These are phyloP conservation scores for Skeletonema marinoi DNA, from an alignment of 108 stramenopile species.

Conservation along the genomic window DNA sequence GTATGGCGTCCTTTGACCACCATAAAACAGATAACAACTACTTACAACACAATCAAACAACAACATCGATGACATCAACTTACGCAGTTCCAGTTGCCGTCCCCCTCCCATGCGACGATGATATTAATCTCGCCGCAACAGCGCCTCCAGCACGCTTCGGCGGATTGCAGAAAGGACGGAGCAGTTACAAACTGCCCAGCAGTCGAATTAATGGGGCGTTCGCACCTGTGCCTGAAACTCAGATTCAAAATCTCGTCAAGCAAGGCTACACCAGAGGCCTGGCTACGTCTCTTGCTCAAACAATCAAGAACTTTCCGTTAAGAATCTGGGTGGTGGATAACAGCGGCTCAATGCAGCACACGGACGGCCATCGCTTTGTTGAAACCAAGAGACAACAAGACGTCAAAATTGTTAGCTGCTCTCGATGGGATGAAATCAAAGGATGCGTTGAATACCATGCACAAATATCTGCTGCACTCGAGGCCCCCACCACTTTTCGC, in stretches of 20 bases:
- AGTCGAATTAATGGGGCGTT: constrained; percentile 13
- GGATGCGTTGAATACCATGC: constrained; percentile 72
- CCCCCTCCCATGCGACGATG: neutral
- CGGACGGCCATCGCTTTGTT: constrained; percentile 83
- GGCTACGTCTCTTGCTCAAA: constrained; percentile 59
- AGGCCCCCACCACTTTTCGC: constrained; percentile 73
- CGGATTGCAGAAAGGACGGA: neutral
- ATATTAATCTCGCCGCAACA: neutral
- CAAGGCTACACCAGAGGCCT: constrained; percentile 80
- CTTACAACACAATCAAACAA: neutral
- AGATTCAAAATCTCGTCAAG: constrained; percentile 36
- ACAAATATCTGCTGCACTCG: constrained; percentile 58
- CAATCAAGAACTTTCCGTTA: constrained; percentile 47
- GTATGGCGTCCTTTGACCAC: neutral
- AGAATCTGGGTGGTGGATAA: constrained; percentile 83
- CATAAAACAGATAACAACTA: neutral
- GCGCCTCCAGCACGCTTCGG: constrained; percentile 14
- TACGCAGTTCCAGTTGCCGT: constrained; percentile 1
- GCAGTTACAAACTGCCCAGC: constrained; percentile 41
- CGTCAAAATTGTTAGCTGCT: constrained; percentile 53
- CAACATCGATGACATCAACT: neutral
- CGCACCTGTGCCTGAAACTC: constrained; percentile 20
- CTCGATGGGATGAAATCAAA: constrained; percentile 77
- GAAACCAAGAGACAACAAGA: constrained; percentile 34
- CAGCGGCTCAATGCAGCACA: constrained; percentile 68